Evolutionary conservation across 176 grass and related monocot species (phyloP).

Genomic region (Bonia amplexicaulis): DNA sequence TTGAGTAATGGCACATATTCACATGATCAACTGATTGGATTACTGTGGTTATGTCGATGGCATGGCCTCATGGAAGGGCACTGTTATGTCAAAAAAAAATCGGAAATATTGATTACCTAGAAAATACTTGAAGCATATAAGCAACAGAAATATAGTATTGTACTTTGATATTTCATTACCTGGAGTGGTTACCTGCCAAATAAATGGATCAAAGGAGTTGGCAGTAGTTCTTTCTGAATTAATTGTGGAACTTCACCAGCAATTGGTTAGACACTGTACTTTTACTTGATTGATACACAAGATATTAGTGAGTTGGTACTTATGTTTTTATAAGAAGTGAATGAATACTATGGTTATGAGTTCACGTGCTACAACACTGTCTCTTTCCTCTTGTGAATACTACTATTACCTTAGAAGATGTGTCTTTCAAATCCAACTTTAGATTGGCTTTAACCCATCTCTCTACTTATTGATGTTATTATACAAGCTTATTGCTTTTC

Average conservation of each 20-base stretch:
- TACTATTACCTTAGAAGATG: background rate
- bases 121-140: background rate
- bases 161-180: background rate
- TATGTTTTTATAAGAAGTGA: background rate
- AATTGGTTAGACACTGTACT: background rate
- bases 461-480: background rate
- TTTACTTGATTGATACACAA: slow-evolving; percentile 16
- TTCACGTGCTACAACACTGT: background rate
- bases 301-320: background rate
- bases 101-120: background rate
- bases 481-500: background rate
- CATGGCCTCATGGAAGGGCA: background rate
- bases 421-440: background rate
- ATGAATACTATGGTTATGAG: background rate
- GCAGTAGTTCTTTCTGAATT: background rate
- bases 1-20: background rate
- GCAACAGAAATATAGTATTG: background rate
- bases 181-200: background rate
- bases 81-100: background rate
- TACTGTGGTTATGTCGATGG: background rate
- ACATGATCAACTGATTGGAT: background rate
- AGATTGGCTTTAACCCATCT: background rate
- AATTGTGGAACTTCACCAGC: background rate
- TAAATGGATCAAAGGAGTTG: background rate
- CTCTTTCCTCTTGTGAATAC: background rate